Conservation (phyloP, 306 rosid genomes). For the Chamaecrista fasciculata region DNA sequence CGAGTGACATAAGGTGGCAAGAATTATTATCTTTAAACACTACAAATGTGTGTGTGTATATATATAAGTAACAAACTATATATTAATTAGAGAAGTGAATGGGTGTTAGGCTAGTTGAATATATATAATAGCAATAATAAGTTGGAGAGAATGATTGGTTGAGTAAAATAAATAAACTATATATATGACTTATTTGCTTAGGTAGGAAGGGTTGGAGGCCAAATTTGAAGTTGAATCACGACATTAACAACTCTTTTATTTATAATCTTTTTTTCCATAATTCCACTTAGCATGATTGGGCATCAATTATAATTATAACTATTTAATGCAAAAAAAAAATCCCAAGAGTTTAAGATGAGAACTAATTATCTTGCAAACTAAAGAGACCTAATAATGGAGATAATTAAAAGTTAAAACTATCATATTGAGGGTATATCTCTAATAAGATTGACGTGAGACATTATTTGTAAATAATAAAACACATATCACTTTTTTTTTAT, state of each 20-base stretch:
- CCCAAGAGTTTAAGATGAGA: no score
- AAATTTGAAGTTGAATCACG: neutral
- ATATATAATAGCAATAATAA: neutral
- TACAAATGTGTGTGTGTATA: neutral
- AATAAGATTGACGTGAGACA: no score
- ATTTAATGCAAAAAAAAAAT: no score
- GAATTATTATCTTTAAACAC: neutral
- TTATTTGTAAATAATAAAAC: no score
- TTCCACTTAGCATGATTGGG: slow-evolving; percentile 10
- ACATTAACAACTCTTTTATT: slow-evolving; percentile 23
- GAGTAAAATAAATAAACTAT: neutral
- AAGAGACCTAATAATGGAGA: no score
- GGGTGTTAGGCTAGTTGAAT: neutral
- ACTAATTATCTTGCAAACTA: no score
- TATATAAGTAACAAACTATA: neutral
- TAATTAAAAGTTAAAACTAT: no score
- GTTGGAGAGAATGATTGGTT: neutral
- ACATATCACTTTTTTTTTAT: no score
- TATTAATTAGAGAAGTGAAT: neutral
- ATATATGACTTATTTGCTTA: slow-evolving; percentile 23
- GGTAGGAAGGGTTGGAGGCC: slow-evolving; percentile 31
- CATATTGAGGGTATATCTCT: no score
- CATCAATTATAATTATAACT: neutral
- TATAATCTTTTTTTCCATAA: neutral
- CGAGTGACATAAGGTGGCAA: neutral